phyloP scores from a whole-genome alignment of 2,329 filamentous ascomycete genomes.

The Cercospora sp. region DNA sequence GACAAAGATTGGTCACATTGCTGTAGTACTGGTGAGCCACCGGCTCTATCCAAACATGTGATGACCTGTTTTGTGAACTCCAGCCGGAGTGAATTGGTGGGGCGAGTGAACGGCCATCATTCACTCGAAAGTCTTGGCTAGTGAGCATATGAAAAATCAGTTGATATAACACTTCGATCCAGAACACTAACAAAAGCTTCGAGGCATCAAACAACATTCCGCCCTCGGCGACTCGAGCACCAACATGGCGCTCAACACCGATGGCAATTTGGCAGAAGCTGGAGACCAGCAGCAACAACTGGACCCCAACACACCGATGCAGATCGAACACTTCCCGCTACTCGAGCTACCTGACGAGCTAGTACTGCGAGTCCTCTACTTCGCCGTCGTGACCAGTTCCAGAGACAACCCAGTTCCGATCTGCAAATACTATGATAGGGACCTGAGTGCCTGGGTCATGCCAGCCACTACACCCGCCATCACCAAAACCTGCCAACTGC shows the following conservation, averaged over 20 bases:
- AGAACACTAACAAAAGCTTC: not conserved
- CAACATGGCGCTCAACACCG: not conserved
- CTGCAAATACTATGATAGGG: not conserved
- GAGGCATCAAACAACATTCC: not conserved
- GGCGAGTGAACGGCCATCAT: not conserved
- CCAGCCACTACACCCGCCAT: constrained; percentile 3
- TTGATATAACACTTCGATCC: not conserved
- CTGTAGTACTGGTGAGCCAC: not conserved
- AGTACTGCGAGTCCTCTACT: not conserved
- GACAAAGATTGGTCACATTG: not conserved
- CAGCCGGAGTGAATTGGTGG: not conserved
- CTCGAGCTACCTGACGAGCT: not conserved
- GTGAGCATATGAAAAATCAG: not conserved
- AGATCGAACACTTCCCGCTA: not conserved
- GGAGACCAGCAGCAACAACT: not conserved
- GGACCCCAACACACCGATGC: not conserved
- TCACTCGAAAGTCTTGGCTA: not conserved
- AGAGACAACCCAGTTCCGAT: not conserved
- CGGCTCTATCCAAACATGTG: not conserved
- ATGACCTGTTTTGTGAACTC: not conserved
- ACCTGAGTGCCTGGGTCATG: not conserved
- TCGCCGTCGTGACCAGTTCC: not conserved
- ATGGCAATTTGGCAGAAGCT: not conserved
- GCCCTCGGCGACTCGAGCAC: not conserved
- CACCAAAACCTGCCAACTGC: constrained; percentile 12